Base-by-base conservation (phyloP, 129 eudicot genomes). In the Escallonia herrerae region DNA sequence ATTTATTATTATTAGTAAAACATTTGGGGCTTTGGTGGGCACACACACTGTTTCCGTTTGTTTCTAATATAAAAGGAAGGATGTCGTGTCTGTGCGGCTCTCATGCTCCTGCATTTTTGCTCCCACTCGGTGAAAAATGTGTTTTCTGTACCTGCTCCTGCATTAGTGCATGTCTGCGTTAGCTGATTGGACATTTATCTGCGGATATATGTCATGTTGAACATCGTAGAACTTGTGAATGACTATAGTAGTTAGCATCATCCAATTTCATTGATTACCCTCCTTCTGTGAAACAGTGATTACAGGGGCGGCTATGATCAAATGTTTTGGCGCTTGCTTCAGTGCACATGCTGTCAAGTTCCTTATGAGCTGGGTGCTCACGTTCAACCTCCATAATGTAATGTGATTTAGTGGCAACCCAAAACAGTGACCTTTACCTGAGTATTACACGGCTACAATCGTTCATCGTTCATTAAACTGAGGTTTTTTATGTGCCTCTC, bases 311-410 rank as follows among this genome's bases (percentile, higher is more conserved):
- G 65, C 71, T 13, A 82, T 69, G 66, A 62, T 39, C 8, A 80
- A 74, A 76, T 90, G 95, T 67, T 78, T 81, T 60, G 81, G 80
- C 43, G 75, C 80, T 56, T 84, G 95, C 79, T 53, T 80, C 7
- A 67, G 81, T 51, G 95, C 90, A 42, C 86, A 82, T 74, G 60
- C 74, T 61, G 72, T 81, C 41, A 90, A 90, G 83, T 68, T 84
- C 53, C 4, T 82, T 37, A 59, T 76, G 52, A 78, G 78, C 52
- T 72, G 72, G 51, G 64, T 69, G 40, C 75, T 81, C 53, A 74
- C 66, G 38, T 70, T 74, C 57, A 49, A 54, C 79, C 68, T 63
- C 62, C 66, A 37, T 64, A 74, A 22, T 22, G 33, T 22, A 22
- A 22, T 22, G 33, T 22, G 33, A 22, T 22, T 22, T 22, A 22